Evolutionary conservation across 2,329 filamentous ascomycete genomes (phyloP), one percentile per base, ranked within the genome.

Genomic region (Exophiala dermatitidis): DNA sequence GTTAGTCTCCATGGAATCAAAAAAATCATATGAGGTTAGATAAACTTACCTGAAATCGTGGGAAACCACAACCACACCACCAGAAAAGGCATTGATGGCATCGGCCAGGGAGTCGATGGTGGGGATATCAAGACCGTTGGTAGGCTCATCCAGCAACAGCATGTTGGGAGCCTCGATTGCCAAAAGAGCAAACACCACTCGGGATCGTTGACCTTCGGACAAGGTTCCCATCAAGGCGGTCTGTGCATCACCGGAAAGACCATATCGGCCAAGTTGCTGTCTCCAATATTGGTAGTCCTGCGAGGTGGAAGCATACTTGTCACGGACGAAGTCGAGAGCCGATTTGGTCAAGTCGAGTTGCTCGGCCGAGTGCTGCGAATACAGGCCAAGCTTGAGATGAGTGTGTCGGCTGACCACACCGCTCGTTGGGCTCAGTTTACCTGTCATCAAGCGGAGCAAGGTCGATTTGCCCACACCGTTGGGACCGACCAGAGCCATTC

Each of bases 281-380:
- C 93, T 84, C 93, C 93, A 98, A 83, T 93, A 98, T 77, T 98
- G 93, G 79, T 95, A 95, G 71, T 98, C 93, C 71, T 98, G 93
- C 50, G 84, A 90, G 75, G 91, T 88, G 61, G 84, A 78, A 41
- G 78, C 73, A 77, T 95, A 97, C 79, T 91, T 95, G 76, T 97
- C 91, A 60, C 93, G 87, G 59, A 97, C 91, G 69, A 98, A 98
- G 73, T 98, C 94, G 50, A 98, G 83, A 5, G 93, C 85, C 43
- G 90, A 96, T 80, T 98, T 98, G 73, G 90, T 98, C 60, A 98
- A 79, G 71, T 98, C 93, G 48, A 98, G 87, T 77, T 97, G 93
- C 74, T 98, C 93, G 51, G 93, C 88, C 60, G 90, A 96, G 81
- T 98, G 93, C 80, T 98, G 93, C 61, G 86, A 91, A 84, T 98